Base-by-base conservation (phyloP, 1,284 basidiomycete species). In the Thelephora terrestris region DNA sequence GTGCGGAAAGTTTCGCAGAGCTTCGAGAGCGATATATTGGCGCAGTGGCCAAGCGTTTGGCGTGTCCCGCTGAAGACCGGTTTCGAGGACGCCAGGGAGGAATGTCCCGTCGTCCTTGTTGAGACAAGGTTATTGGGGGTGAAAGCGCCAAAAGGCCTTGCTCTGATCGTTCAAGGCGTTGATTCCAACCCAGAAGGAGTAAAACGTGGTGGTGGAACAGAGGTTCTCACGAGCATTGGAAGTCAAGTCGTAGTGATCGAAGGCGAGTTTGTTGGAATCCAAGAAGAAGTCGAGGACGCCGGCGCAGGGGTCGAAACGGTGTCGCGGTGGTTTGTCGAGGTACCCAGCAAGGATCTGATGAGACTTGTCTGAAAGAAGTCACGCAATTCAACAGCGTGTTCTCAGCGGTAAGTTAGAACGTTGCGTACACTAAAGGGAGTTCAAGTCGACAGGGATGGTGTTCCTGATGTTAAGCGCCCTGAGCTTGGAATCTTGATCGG, bases 1-100 rank as follows among this genome's bases (percentile, higher is more conserved):
- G 4, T 74, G 60, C 0, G 89, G 89, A 7, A 92, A 64, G 9
- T 74, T 76, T 39, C 78, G 74, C 16, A 96, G 76, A 0, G 92
- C 91, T 54, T 85, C 73, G 47, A 95, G 75, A 14, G 80, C 70
- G 55, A 94, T 86, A 63, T 90, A 83, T 55, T 87, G 82, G 57
- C 91, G 88, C n/a, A 87, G 87, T 6, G 90, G 89, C 90, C 87
- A 90, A 2, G 81, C 64, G 55, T 87, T 86, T 14, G 82, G 82
- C 9, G 78, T 75, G 58, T 88, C 85, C 90, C 91, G 94, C 69
- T 94, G 88, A 54, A 84, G 70, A 1, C 90, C 90, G 0, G 81
- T 85, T 54, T 79, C 72, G 10, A 91, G 57, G 56, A 95, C 85
- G 5, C 85, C 86, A 4, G 79, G 69, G 0, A 79, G 91, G 64